Base-by-base conservation (phyloP, 768 basidiomycete genomes). In the Phanerochaete sordida region DNA sequence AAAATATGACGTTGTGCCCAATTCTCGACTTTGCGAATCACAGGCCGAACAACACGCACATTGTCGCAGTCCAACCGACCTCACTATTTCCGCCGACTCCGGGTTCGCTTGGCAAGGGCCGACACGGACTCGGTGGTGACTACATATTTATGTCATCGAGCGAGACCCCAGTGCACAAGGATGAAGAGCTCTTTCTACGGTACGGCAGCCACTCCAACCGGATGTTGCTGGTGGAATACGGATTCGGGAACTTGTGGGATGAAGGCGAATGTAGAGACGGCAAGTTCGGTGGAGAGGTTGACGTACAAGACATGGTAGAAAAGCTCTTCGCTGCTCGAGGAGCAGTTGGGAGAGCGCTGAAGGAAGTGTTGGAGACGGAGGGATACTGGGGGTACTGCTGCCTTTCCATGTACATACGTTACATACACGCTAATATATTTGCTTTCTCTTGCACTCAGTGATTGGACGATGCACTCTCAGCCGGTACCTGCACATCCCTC, bases 1-100 rank as follows among this genome's bases (percentile, higher is more conserved):
- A 93, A 70, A 95, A 96, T 68, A 74, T 95, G 60, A 91, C 94
- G 0, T 78, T 98, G 59, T 91, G 91, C 61, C 96, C 96, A 9
- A 79, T 97, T 33, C 77, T 97, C 55, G 96, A 98, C 74, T 88
- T 98, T 62, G 92, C 92, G 15, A 97, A 97, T 65, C 95, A 97
- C 64, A 76, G 77, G 2, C 63, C 75, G 43, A 53, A 68, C 35
- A 69, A 69, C 43, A 73, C 79, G 11, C 75, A 78, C 58, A 80
- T 83, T 75, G 70, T 64, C 13, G 85, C 81, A 23, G 65, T 73
- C 3, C 13, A 57, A 19, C 62, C 48, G n/a, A 66, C 57, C 37
- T 57, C 51, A 5, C 33, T 27, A 16, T 57, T 54, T 21, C 30
- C 24, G 2, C 16, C 44, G 6, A 62, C 72, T 9, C 23, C 69